phyloP scores from a whole-genome alignment of 2,329 filamentous ascomycete species.

The Ophiocordyceps camponoti-floridani region DNA sequence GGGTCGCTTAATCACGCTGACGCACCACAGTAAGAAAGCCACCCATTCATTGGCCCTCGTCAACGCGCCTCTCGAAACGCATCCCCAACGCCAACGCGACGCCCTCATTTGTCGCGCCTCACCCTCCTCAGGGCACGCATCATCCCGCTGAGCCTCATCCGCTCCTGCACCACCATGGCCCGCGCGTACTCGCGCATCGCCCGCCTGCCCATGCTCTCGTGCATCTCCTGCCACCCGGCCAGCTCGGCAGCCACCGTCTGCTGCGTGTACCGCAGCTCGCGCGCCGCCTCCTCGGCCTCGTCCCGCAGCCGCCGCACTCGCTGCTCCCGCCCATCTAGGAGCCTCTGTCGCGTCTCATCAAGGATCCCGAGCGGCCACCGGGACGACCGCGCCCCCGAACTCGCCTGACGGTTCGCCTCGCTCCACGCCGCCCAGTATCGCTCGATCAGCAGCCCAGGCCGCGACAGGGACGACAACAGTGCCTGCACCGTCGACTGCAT shows the following conservation, averaged over 20 bases:
- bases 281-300: constrained; percentile 57
- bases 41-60: not conserved
- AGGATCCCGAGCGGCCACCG: constrained; percentile 68
- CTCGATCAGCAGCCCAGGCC: constrained; percentile 60
- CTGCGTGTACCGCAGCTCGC: constrained; percentile 79
- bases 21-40: not conserved
- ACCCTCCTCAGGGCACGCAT: constrained; percentile 56
- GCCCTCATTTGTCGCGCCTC: constrained; percentile 6
- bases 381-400: constrained; percentile 54
- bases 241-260: constrained; percentile 83
- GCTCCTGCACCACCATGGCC: constrained; percentile 65
- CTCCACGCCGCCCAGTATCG: constrained; percentile 60
- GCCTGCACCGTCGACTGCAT: constrained; percentile 74
- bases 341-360: constrained; percentile 70
- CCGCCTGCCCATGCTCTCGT: constrained; percentile 57
- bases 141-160: constrained; percentile 63
- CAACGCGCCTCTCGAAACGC: not conserved
- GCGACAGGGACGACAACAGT: constrained; percentile 59
- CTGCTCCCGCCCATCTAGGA: constrained; percentile 70
- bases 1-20: no score
- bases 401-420: constrained; percentile 60
- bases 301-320: constrained; percentile 52
- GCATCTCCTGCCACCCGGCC: constrained; percentile 83
- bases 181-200: constrained; percentile 62
- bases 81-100: not conserved